Base-by-base conservation (phyloP, 805 yeast species). In the Lipomyces spencermartinsiae region DNA sequence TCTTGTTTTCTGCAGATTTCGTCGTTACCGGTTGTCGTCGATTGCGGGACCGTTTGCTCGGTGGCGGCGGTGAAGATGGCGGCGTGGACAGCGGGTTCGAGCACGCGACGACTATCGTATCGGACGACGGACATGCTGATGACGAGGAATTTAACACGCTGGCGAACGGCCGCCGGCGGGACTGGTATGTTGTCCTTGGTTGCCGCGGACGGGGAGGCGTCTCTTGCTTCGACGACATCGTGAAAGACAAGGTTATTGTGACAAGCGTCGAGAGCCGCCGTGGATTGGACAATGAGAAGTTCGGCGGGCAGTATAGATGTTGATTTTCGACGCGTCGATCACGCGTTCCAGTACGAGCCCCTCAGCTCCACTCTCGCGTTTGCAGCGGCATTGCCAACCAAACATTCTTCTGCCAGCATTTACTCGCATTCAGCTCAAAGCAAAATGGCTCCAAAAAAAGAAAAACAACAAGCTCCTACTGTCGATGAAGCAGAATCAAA, bases 391-490 rank as follows among this genome's bases (percentile, higher is more conserved):
- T n/a, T n/a, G n/a, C n/a, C n/a, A n/a, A 37, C n/a, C 43, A 37
- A 37, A 37, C 43, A 37, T 4, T 37, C 43, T 12, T 37, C 9
- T 10, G 43, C 12, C 16, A 37, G 12, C 14, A 16, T 16, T 8
- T 33, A 33, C n/a, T 55, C 14, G 16, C 33, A 55, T 25, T n/a
- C 37, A 12, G 25, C 29, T 55, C 37, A 12, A 1, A 29, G 37
- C 5, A 10, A n/a, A n/a, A 66, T 63, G 69, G 54, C 66, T 12
- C 58, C 60, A 10, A 63, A 60, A 33, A 59, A 59, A 37, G 62
- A 58, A 31, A 60, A 61, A 19, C 46, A 16, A 22, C 22, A 54
- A 39, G 49, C 57, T 2, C 56, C 58, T 19, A 49, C 53, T 22
- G 64, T 22, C 4, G 59, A 54, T 16, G 64, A 59, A 46, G 68